Percentiles rank a stretch among this genome's conserved stretches.
Conservation (phyloP, 2,329 filamentous ascomycete species). For the Colletotrichum caudatum region DNA sequence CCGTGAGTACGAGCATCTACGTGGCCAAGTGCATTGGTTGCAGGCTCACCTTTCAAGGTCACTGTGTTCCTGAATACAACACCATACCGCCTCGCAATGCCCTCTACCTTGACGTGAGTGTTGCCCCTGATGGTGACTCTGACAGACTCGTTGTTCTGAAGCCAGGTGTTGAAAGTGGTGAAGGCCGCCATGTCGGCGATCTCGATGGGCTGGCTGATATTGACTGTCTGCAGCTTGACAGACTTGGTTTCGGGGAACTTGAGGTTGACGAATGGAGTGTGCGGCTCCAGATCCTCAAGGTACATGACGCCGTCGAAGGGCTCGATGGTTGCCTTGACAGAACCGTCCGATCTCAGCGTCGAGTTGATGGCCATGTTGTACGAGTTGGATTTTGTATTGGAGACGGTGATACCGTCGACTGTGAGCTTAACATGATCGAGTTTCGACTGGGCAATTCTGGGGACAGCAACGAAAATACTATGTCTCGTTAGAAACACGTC, state of each 20-base stretch:
- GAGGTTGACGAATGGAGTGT: conserved; percentile 63
- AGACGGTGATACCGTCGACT: conserved; percentile 64
- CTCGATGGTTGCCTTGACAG: conserved; percentile 63
- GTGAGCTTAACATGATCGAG: conserved; percentile 65
- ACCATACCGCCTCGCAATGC: conserved; percentile 60
- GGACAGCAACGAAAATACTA: conserved; percentile 68
- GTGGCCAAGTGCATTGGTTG: neutral
- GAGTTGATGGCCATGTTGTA: conserved; percentile 68
- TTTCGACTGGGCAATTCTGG: conserved; percentile 68
- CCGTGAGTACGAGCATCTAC: conserved; percentile 29
- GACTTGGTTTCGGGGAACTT: conserved; percentile 65
- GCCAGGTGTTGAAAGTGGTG: conserved; percentile 66
- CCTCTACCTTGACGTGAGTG: conserved; percentile 63
- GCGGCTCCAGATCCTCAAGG: conserved; percentile 61
- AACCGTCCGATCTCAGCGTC: conserved; percentile 64
- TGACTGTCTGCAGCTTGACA: conserved; percentile 62
- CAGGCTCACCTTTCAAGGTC: conserved; percentile 54
- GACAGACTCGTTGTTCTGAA: conserved; percentile 64
- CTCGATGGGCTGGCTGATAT: conserved; percentile 61
- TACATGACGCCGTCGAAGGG: conserved; percentile 67
- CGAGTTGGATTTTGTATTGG: conserved; percentile 57
- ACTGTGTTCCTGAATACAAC: conserved; percentile 70
- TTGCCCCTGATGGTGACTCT: conserved; percentile 64
- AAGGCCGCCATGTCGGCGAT: conserved; percentile 63
- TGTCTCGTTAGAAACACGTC: conserved; percentile 22